phyloP scores from a whole-genome alignment of 1,284 basidiomycete genomes.

The Vanrija sp. region DNA sequence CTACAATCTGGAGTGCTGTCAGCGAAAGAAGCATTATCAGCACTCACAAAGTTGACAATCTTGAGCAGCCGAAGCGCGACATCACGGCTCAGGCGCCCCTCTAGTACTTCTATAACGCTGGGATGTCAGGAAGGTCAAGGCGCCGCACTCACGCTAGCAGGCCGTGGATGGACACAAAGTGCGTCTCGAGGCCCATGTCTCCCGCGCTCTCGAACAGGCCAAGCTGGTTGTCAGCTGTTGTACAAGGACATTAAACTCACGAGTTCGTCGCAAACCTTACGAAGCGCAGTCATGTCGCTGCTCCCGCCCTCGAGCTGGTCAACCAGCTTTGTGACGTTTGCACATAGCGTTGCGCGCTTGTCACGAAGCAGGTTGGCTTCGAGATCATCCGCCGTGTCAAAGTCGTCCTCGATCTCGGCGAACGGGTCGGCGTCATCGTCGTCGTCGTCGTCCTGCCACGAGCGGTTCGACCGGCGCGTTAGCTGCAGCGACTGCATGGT shows the following conservation, averaged over 20 bases:
- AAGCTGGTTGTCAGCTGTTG: neutral
- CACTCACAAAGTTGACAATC: conserved; percentile 78
- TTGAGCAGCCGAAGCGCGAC: conserved; percentile 78
- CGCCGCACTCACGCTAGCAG: conserved; percentile 63
- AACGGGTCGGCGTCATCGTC: conserved; percentile 93
- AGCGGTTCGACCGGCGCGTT: conserved; percentile 75
- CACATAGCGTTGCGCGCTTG: conserved; percentile 80
- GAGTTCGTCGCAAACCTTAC: conserved; percentile 80
- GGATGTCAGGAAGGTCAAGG: neutral
- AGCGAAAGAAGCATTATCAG: neutral
- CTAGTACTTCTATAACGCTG: conserved; percentile 79
- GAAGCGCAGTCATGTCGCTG: conserved; percentile 69
- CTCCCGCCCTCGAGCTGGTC: conserved; percentile 74
- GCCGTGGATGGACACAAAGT: conserved; percentile 86
- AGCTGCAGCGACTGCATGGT: conserved; percentile 53
- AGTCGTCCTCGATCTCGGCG: conserved; percentile 85
- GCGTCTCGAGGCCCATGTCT: conserved; percentile 71
- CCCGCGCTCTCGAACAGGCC: conserved; percentile 63
- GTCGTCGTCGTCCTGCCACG: conserved; percentile 81
- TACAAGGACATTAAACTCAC: conserved; percentile 52
- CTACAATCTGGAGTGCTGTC: conserved; percentile 65
- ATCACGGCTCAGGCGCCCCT: conserved; percentile 72
- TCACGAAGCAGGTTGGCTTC: conserved; percentile 85
- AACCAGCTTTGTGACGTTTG: conserved; percentile 74
- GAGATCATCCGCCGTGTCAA: conserved; percentile 78